Percentiles rank a stretch among this genome's conserved stretches.
Evolutionary conservation across 2,329 filamentous ascomycete genomes (phyloP).

Genomic region (Fusarium drepaniforme): DNA sequence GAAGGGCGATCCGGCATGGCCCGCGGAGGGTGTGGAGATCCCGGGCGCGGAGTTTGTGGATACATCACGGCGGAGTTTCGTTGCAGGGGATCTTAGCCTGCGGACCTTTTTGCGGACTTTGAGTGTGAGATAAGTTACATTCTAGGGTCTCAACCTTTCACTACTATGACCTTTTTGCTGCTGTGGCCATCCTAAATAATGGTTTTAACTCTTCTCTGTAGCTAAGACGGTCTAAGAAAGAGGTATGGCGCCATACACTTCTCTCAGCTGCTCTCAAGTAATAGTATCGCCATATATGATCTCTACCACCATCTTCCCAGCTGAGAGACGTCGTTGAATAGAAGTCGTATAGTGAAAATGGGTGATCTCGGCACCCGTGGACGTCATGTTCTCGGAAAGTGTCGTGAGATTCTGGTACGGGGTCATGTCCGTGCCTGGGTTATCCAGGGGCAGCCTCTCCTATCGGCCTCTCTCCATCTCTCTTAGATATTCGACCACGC

Average conservation of each 20-base stretch:
- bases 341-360: neutral
- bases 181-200: neutral
- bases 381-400: neutral
- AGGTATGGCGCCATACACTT: slow-evolving; percentile 34
- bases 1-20: neutral
- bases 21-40: neutral
- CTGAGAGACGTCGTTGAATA: neutral
- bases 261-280: slow-evolving; percentile 41
- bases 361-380: neutral
- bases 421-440: neutral
- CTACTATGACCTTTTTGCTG: neutral
- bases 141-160: neutral
- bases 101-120: neutral
- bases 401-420: neutral
- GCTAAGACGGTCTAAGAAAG: slow-evolving; percentile 12
- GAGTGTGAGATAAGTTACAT: neutral
- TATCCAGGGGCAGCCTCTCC: neutral
- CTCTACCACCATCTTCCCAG: neutral
- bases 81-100: neutral
- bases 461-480: neutral
- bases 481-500: neutral
- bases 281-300: neutral
- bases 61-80: neutral
- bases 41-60: neutral
- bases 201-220: no score